Evolutionary conservation across 768 basidiomycete species (phyloP), one percentile per base, ranked within the genome.

Genomic region (Macrolepiota fuliginosa): DNA sequence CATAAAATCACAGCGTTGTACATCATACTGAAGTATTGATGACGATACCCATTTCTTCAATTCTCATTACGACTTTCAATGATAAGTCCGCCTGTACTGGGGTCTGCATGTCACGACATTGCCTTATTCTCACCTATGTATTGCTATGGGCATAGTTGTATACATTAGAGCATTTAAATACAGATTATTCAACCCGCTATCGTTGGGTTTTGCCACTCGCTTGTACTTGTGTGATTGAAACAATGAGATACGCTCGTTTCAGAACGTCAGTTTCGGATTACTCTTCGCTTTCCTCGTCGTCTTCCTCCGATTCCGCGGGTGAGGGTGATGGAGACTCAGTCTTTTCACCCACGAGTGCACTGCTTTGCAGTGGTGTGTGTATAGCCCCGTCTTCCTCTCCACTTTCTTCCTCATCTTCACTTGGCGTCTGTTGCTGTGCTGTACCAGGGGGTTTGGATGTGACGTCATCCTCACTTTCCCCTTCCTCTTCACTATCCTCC

Each of bases 21-120:
- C 75, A 90, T 93, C 70, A 91, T 92, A 65, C 72, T 91, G 63
- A 92, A 92, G 72, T 88, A 89, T 64, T 91, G 78, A 75, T 62
- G 47, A 47, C 56, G 42, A 51, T 52, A 60, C 57, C 68, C 61
- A 13, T 4, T 53, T 22, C 7, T 15, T 45, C 17, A 17, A 52
- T 32, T 46, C 2, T 58, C 32, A 25, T 47, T 47, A 54, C 58
- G 51, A 57, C 25, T 10, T 62, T 27, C 19, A 37, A 27, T n/a
- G n/a, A 51, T 13, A 40, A 12, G 37, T 17, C 29, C 36, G 24
- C n/a, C n/a, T 19, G 29, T 22, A 9, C 49, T 22, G 58, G 64
- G 61, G 58, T n/a, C 19, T 36, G 5, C 39, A 35, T 54, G 29
- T 29, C 46, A 22, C 7, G 39, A 50, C 15, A n/a, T 19, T 58